Conservation (phyloP, 495 filamentous ascomycete genomes). For the Articulospora tetracladia region DNA sequence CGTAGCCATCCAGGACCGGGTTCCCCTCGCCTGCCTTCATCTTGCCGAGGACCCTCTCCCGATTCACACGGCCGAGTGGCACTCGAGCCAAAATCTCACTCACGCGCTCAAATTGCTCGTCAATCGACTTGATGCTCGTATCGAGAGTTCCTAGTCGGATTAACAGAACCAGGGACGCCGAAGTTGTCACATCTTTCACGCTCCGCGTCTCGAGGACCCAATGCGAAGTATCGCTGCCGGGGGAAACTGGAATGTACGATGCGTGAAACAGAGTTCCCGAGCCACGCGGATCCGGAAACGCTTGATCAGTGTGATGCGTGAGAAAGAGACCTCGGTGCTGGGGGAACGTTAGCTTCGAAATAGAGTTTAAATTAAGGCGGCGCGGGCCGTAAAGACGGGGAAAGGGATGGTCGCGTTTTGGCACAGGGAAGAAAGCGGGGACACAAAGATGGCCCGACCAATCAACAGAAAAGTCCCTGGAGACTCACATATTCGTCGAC, state of each 20-base stretch:
- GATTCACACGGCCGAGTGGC: slow-evolving; percentile 9
- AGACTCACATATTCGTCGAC: slow-evolving; percentile 23
- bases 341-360: background rate
- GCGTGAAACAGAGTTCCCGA: slow-evolving; percentile 21
- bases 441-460: background rate
- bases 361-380: background rate
- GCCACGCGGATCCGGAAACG: slow-evolving; percentile 1
- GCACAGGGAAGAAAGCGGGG: background rate
- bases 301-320: slow-evolving; percentile 6
- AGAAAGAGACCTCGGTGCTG: slow-evolving; percentile 24
- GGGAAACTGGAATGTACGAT: slow-evolving; percentile 2
- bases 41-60: background rate
- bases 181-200: slow-evolving; percentile 15
- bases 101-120: slow-evolving; percentile 6
- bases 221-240: background rate
- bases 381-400: background rate
- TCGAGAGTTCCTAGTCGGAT: slow-evolving; percentile 13
- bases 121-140: background rate
- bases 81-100: slow-evolving; percentile 5
- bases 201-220: slow-evolving; percentile 17
- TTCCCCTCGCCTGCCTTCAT: slow-evolving; percentile 13
- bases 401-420: background rate
- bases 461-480: background rate
- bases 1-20: slow-evolving; percentile 15
- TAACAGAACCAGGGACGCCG: slow-evolving; percentile 11